A percentile compares a stretch with the other conserved stretches of the same genome.
Conservation (phyloP, 1,284 basidiomycete species). For the Cystobasidiaceae sp. region DNA sequence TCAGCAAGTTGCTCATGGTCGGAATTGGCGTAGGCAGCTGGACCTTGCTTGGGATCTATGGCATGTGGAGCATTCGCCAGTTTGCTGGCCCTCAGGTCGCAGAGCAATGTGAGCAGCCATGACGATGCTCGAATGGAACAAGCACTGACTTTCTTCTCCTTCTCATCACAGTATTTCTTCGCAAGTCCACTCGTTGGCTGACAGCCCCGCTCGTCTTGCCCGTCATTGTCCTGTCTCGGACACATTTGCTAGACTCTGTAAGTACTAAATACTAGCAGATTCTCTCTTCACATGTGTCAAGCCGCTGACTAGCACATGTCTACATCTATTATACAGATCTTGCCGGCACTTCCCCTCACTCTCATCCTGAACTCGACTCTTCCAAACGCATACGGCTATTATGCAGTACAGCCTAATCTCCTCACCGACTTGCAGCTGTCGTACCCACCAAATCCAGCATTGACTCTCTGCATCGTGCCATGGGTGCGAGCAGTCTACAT, state of each 20-base stretch:
- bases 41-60: conserved; percentile 60
- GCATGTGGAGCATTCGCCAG: conserved; percentile 62
- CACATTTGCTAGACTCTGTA: conserved; percentile 38
- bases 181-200: conserved; percentile 54
- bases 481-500: conserved; percentile 40
- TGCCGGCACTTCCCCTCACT: conserved; percentile 41
- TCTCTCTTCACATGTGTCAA: too few species aligned
- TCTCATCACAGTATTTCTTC: neutral
- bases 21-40: conserved; percentile 49
- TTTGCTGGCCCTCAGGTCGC: conserved; percentile 61
- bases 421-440: conserved; percentile 35
- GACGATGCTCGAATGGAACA: neutral
- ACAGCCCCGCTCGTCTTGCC: conserved; percentile 62
- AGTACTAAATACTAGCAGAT: neutral
- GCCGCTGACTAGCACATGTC: neutral
- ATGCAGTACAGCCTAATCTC: neutral
- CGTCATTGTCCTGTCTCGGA: conserved; percentile 56
- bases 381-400: neutral
- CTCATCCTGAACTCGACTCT: conserved; percentile 35
- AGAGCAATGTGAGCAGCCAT: conserved; percentile 60
- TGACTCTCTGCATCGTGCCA: conserved; percentile 38
- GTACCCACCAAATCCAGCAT: conserved; percentile 37
- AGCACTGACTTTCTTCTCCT: neutral
- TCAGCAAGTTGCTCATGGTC: conserved; percentile 53
- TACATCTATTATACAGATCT: conserved; percentile 23